A percentile compares a stretch with the other conserved stretches of the same genome.
phyloP scores from a whole-genome alignment of 768 basidiomycete genomes.

The Russula ochroleuca region DNA sequence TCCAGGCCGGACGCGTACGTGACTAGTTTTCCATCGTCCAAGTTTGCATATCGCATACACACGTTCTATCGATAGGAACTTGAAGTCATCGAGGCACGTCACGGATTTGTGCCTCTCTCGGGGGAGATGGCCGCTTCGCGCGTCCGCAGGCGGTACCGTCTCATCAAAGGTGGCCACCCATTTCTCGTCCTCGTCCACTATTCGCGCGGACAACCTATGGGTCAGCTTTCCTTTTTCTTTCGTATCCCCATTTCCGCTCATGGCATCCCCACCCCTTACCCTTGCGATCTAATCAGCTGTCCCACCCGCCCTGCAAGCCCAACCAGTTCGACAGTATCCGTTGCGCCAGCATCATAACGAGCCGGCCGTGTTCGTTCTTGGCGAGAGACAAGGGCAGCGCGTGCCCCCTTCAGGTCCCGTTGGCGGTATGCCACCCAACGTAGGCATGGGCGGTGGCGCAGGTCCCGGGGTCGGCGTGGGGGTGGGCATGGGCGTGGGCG shows the following conservation, averaged over 20 bases:
- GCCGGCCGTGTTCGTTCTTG: conserved; percentile 62
- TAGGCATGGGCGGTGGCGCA: not conserved
- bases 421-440: conserved; percentile 16
- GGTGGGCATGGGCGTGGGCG: conserved; percentile 9
- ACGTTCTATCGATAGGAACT: conserved; percentile 52
- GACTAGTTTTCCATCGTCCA: not conserved
- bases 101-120: conserved; percentile 67
- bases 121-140: conserved; percentile 63
- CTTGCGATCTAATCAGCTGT: conserved; percentile 45
- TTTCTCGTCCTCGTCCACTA: conserved; percentile 77
- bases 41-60: not conserved
- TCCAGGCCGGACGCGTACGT: conserved; percentile 52
- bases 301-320: conserved; percentile 50
- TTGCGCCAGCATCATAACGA: conserved; percentile 61
- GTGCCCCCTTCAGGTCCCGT: conserved; percentile 31
- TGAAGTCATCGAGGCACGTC: conserved; percentile 69
- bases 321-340: conserved; percentile 68
- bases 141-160: conserved; percentile 63
- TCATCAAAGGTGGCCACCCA: conserved; percentile 67
- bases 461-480: conserved; percentile 4
- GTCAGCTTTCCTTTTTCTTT: conserved; percentile 42
- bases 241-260: not conserved
- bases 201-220: conserved; percentile 54
- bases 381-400: conserved; percentile 71
- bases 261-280: not conserved